Conservation (phyloP, 805 yeast species). For the Clavispora vitiphila region DNA sequence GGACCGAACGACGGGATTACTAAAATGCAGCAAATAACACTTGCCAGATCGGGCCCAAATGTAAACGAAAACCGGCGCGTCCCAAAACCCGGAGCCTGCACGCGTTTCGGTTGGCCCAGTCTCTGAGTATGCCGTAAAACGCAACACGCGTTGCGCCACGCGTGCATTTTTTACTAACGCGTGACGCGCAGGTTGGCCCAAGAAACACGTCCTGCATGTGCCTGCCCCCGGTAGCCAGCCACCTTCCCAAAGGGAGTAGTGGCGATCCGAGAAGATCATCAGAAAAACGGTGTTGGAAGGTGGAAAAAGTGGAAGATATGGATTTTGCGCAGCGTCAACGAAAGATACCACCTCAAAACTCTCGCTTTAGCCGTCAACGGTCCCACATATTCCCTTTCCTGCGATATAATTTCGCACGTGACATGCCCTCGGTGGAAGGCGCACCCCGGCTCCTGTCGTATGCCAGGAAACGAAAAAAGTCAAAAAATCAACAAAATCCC, state of each 20-base stretch:
- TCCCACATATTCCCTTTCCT: too few species aligned
- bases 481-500: slow-evolving; percentile 4
- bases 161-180: neutral
- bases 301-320: neutral
- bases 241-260: neutral
- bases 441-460: neutral
- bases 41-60: neutral
- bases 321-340: too few species aligned
- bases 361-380: too few species aligned
- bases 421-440: neutral
- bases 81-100: neutral
- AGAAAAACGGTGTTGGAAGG: neutral
- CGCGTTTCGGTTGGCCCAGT: neutral
- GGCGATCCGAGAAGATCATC: neutral
- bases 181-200: neutral
- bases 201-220: neutral
- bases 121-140: neutral
- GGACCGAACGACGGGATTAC: neutral
- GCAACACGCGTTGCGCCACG: neutral
- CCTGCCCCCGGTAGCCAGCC: neutral
- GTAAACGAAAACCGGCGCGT: neutral
- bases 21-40: neutral
- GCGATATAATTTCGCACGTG: too few species aligned
- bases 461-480: neutral
- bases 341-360: too few species aligned